Evolutionary conservation across 2,329 filamentous ascomycete species (phyloP), one percentile per base, ranked within the genome.

Genomic region (Cladobotryum protrusum): DNA sequence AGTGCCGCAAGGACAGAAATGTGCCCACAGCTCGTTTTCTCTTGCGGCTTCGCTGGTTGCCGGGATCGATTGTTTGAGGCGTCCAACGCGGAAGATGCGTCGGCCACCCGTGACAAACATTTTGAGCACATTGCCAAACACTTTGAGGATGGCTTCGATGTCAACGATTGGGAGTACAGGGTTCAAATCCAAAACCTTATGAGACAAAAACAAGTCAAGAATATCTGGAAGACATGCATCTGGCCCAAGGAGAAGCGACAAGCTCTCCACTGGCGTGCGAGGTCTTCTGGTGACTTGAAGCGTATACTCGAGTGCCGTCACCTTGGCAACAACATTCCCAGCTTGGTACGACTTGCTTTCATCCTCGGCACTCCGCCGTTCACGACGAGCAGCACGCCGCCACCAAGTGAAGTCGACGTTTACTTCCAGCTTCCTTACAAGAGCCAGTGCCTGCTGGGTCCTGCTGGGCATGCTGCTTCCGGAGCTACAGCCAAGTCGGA

Each of bases 111-210:
- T 14, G 70, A 73, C 53, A 72, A 69, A 56, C 72, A 72, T 60
- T 73, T 74, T 55, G 72, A 73, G 54, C 71, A 74, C 53, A 70
- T 74, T 47, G 72, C 71, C 36, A 72, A 72, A 57, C 71, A 74
- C 52, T 73, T 73, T 19, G 70, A 73, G 53, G 68, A 71, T 39
- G 68, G 69, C 35, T 69, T 63, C 39, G 66, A 71, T 18, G 68
- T 72, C 14, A 64, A 65, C 48, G 64, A 69, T 41, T 74, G 71
- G 71, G 69, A 73, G 47, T 73, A 72, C 57, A 66, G 65, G 44
- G 62, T 68, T 11, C 68, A 72, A 54, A 58, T 74, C 39, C 71
- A 73, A 52, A 74, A 74, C 53, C 60, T 74, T 17, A 66, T 74
- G 61, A 63, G 72, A 40, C 71, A 74, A 52, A 61, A 64, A 17